Percentiles rank a stretch among this genome's conserved stretches.
phyloP scores from a whole-genome alignment of 352 stramenopile species.

The Pythium aquatile region DNA sequence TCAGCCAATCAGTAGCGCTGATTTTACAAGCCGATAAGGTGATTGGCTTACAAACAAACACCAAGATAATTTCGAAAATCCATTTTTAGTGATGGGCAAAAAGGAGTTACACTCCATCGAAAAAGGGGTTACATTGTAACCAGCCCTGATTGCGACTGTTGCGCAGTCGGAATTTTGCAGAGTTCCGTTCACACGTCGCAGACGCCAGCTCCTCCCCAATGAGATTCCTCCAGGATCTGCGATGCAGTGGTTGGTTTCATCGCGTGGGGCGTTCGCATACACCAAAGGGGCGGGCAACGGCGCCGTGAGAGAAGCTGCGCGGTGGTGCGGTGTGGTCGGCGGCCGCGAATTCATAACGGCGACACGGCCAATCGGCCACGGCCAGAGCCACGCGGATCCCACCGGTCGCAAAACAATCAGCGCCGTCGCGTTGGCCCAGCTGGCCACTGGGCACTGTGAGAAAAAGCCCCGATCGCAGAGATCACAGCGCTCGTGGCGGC shows the following conservation, averaged over 20 bases:
- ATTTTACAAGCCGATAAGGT: neutral
- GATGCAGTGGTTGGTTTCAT: slow-evolving; percentile 1
- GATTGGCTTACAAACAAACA: neutral
- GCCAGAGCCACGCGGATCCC: slow-evolving; percentile 1
- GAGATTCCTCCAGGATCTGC: neutral
- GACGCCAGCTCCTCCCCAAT: neutral
- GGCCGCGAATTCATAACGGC: neutral
- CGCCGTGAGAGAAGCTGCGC: neutral
- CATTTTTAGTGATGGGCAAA: neutral
- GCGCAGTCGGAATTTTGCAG: neutral
- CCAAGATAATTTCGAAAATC: neutral
- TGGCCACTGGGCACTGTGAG: slow-evolving; percentile 5
- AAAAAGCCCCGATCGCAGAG: neutral
- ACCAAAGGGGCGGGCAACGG: neutral
- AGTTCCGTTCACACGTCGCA: slow-evolving; percentile 1
- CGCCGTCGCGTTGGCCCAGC: slow-evolving; percentile 6
- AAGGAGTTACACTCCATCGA: neutral
- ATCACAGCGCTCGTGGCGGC: neutral
- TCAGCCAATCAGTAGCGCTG: neutral
- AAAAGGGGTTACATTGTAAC: slow-evolving; percentile 1
- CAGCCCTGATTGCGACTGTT: neutral
- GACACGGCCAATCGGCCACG: neutral
- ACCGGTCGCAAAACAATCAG: slow-evolving; percentile 12
- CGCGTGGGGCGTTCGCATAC: neutral
- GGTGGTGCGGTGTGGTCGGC: neutral